A percentile compares a stretch with the other conserved stretches of the same genome.
Conservation (phyloP, 2,329 filamentous ascomycete species). For the Cucurbitaria berberidis region DNA sequence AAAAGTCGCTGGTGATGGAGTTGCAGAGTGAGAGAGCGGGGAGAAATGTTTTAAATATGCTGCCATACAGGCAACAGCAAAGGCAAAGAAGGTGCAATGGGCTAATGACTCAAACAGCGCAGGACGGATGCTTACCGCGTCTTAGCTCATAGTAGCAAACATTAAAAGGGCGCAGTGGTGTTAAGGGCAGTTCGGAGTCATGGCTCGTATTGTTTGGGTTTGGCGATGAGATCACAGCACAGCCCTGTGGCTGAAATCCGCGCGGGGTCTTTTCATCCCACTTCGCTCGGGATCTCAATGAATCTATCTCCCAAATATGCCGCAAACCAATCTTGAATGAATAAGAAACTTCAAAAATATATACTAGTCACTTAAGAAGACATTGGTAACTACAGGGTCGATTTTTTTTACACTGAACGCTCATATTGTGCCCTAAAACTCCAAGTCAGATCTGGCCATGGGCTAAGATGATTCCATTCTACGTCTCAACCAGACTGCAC, state of each 20-base stretch:
- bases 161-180: conserved; percentile 14
- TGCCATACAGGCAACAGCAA: conserved; percentile 26
- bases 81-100: conserved; percentile 1
- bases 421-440: too few relatives aligned
- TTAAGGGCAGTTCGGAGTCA: conserved; percentile 12
- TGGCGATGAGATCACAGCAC: conserved; percentile 21
- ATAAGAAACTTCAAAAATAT: too few relatives aligned
- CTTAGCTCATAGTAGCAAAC: background rate
- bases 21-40: conserved; percentile 18
- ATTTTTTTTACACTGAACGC: too few relatives aligned
- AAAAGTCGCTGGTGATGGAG: conserved; percentile 7
- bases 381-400: too few relatives aligned
- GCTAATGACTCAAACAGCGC: conserved; percentile 19
- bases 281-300: too few relatives aligned
- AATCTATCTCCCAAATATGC: background rate
- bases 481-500: too few relatives aligned
- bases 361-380: too few relatives aligned
- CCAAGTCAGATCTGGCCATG: too few relatives aligned
- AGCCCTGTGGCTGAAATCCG: conserved; percentile 8
- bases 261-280: background rate
- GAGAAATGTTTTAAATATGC: conserved; percentile 18
- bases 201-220: conserved; percentile 3
- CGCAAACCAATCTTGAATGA: background rate
- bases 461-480: too few relatives aligned
- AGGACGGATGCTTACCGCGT: conserved; percentile 22